A percentile compares a stretch with the other conserved stretches of the same genome.
These are phyloP conservation scores for Candida buenavistaensis DNA, from an alignment of 1,139 yeast species.

Conservation along the genomic window DNA sequence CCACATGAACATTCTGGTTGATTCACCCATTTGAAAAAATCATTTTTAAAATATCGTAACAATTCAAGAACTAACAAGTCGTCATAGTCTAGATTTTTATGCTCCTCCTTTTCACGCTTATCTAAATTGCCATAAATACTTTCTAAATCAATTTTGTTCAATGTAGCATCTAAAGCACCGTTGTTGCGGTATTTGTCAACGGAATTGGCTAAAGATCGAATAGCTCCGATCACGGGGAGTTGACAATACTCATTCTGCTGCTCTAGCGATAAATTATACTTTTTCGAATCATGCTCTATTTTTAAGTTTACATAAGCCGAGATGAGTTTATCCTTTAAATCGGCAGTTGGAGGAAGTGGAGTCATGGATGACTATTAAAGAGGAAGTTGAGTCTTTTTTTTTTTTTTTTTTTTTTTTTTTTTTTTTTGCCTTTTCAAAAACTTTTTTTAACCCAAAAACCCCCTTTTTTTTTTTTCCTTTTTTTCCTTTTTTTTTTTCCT, in stretches of 20 bases:
- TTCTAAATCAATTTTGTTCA: slow-evolving; percentile 33
- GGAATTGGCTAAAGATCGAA: slow-evolving; percentile 7
- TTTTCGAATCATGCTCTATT: slow-evolving; percentile 5
- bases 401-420: background rate
- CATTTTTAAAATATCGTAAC: slow-evolving; percentile 73
- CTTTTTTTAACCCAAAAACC: too few species aligned
- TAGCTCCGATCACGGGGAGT: slow-evolving; percentile 9
- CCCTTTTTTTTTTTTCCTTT: too few species aligned
- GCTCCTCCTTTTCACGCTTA: slow-evolving; percentile 19
- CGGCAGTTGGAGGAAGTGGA: slow-evolving; percentile 7
- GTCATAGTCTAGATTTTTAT: slow-evolving; percentile 44
- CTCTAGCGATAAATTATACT: background rate
- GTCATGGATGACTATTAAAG: slow-evolving; percentile 2
- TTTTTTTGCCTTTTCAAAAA: background rate
- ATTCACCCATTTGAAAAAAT: slow-evolving; percentile 83
- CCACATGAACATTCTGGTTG: slow-evolving; percentile 66
- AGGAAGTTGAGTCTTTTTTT: background rate
- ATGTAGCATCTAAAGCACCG: slow-evolving; percentile 10
- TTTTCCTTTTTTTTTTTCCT: too few species aligned
- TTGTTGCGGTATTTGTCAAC: slow-evolving; percentile 10
- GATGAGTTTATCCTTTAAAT: slow-evolving; percentile 10
- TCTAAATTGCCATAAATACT: slow-evolving; percentile 40
- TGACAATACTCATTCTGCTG: slow-evolving; percentile 1
- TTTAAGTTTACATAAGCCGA: slow-evolving; percentile 6
- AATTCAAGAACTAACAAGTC: slow-evolving; percentile 72